A percentile compares a stretch with the other conserved stretches of the same genome.
Conservation (phyloP, 768 basidiomycete genomes). For the Rhizopogon salebrosus region DNA sequence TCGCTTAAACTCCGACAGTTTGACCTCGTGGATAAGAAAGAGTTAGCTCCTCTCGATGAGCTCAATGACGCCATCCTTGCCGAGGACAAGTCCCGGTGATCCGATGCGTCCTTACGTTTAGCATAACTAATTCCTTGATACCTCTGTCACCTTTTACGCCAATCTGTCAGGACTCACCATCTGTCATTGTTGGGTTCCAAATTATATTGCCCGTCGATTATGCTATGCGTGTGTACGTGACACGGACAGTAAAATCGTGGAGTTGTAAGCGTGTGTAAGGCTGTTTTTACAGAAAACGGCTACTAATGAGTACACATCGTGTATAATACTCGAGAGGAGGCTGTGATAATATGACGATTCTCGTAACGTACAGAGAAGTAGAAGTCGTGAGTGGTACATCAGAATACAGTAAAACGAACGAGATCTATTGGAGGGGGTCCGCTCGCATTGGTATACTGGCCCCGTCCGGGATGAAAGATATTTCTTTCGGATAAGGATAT, state of each 20-base stretch:
- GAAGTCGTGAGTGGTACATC: background rate
- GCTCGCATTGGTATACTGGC: background rate
- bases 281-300: background rate
- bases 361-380: conserved; percentile 3
- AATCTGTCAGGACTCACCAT: no score
- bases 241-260: background rate
- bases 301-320: conserved; percentile 3
- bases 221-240: conserved; percentile 1
- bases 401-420: background rate
- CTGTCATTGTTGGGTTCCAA: background rate
- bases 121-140: background rate
- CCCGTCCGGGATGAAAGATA: background rate
- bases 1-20: conserved; percentile 45
- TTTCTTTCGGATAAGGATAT: background rate
- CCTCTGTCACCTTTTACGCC: background rate
- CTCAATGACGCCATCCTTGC: conserved; percentile 86
- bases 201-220: background rate
- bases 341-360: background rate
- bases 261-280: background rate
- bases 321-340: background rate
- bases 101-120: background rate
- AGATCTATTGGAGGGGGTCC: no score
- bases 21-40: conserved; percentile 93
- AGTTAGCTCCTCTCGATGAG: conserved; percentile 90
- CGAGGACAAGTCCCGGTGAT: conserved; percentile 40